Conservation (phyloP, 345 rosid genomes). For the Syzygium grande region DNA sequence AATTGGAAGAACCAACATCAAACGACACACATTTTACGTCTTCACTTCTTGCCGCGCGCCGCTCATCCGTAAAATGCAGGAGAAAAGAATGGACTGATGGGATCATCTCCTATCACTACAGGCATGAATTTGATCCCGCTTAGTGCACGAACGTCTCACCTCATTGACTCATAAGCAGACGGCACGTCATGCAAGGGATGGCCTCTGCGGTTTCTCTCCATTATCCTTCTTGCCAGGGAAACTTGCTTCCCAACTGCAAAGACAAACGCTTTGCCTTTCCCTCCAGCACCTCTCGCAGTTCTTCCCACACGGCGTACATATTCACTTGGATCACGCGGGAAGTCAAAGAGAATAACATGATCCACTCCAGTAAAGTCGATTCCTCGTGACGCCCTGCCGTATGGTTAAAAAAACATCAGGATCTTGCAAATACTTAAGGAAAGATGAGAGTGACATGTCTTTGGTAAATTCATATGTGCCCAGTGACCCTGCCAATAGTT, state of each 20-base stretch:
- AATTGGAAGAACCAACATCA: not conserved
- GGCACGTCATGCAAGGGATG: constrained; percentile 91
- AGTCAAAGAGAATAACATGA: constrained; percentile 79
- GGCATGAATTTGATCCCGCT: too few relatives aligned
- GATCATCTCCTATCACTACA: not conserved
- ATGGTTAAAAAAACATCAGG: not conserved
- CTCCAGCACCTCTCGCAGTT: constrained; percentile 77
- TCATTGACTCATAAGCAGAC: constrained; percentile 41
- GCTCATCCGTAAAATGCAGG: not conserved
- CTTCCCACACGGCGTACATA: constrained; percentile 39
- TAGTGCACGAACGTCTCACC: accelerated
- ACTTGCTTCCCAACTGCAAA: constrained; percentile 91
- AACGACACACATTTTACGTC: not conserved
- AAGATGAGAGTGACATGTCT: too few relatives aligned
- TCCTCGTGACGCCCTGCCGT: constrained; percentile 76
- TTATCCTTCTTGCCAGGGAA: constrained; percentile 50
- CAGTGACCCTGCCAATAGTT: not conserved
- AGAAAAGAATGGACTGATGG: not conserved
- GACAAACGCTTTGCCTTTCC: constrained; percentile 72
- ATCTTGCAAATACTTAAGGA: not conserved
- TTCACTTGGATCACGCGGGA: constrained; percentile 82
- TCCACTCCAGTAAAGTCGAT: constrained; percentile 73
- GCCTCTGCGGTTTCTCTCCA: constrained; percentile 69
- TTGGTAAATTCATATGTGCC: not conserved
- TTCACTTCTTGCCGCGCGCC: not conserved